phyloP scores from a whole-genome alignment of 805 yeast genomes.

The Naumovozyma castellii region DNA sequence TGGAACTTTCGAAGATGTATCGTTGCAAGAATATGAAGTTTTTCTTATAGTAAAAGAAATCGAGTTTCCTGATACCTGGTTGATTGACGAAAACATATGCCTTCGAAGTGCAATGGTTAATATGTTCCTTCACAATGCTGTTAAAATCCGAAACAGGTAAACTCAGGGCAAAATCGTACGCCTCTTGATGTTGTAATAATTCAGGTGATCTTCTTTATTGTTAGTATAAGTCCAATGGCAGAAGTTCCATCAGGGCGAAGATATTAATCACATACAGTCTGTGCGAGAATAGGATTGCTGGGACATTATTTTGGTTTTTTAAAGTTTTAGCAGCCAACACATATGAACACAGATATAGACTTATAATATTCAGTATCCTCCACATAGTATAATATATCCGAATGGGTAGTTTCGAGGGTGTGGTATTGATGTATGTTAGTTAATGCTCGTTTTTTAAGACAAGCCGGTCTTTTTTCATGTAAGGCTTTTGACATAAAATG shows the following conservation, averaged over 20 bases:
- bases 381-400: neutral
- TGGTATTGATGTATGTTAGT: too few relatives aligned
- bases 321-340: neutral
- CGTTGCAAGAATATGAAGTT: slow-evolving; percentile 42
- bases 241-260: neutral
- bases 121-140: slow-evolving; percentile 25
- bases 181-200: slow-evolving; percentile 12
- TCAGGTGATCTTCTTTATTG: slow-evolving; percentile 17
- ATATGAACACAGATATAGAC: neutral
- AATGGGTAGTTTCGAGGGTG: neutral
- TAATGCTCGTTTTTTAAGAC: too few relatives aligned
- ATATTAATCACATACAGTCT: slow-evolving; percentile 6
- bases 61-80: slow-evolving; percentile 43
- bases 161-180: slow-evolving; percentile 8
- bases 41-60: slow-evolving; percentile 34
- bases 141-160: slow-evolving; percentile 24
- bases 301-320: slow-evolving; percentile 8
- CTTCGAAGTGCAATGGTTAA: slow-evolving; percentile 41
- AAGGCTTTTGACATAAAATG: too few relatives aligned
- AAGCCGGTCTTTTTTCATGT: too few relatives aligned
- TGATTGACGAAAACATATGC: slow-evolving; percentile 47
- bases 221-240: neutral
- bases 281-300: slow-evolving; percentile 12
- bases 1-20: slow-evolving; percentile 47
- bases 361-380: neutral